phyloP scores from a whole-genome alignment of 2,329 filamentous ascomycete species.

The Ophiostoma novo-ulmi region DNA sequence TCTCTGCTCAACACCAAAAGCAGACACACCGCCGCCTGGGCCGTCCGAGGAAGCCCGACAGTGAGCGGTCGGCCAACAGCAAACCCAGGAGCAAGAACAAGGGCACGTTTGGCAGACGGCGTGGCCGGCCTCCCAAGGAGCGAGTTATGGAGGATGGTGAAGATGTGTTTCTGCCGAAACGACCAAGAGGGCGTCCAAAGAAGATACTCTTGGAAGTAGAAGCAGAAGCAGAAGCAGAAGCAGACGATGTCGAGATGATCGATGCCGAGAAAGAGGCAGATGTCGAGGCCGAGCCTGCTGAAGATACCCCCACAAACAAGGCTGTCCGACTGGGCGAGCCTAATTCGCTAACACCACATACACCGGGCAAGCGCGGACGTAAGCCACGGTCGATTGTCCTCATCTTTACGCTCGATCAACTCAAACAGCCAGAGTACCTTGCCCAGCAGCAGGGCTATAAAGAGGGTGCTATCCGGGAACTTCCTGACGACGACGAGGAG shows the following conservation, averaged over 20 bases:
- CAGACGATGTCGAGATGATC: no score
- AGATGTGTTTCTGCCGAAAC: background rate
- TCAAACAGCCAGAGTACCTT: slow-evolving; percentile 29
- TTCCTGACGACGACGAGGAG: background rate
- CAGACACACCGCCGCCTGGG: background rate
- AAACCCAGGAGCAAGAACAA: slow-evolving; percentile 1
- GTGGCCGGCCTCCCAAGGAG: slow-evolving; percentile 15
- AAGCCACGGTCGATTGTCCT: slow-evolving; percentile 34
- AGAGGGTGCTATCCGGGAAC: background rate
- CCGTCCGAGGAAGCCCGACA: background rate
- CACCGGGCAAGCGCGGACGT: slow-evolving; percentile 31
- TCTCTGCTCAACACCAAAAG: background rate
- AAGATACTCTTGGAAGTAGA: background rate
- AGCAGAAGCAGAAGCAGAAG: background rate
- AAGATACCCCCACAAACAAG: background rate
- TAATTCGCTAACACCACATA: slow-evolving; percentile 30
- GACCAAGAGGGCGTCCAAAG: slow-evolving; percentile 14
- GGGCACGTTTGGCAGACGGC: background rate
- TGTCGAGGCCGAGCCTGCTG: background rate
- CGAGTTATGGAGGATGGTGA: background rate
- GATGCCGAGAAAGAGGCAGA: background rate
- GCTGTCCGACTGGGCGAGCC: slow-evolving; percentile 30
- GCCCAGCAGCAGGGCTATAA: slow-evolving; percentile 16
- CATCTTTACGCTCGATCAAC: slow-evolving; percentile 32
- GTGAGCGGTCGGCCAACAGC: background rate